These are phyloP conservation scores for Lactarius deliciosus DNA, from an alignment of 768 basidiomycete genomes.

Conservation along the genomic window DNA sequence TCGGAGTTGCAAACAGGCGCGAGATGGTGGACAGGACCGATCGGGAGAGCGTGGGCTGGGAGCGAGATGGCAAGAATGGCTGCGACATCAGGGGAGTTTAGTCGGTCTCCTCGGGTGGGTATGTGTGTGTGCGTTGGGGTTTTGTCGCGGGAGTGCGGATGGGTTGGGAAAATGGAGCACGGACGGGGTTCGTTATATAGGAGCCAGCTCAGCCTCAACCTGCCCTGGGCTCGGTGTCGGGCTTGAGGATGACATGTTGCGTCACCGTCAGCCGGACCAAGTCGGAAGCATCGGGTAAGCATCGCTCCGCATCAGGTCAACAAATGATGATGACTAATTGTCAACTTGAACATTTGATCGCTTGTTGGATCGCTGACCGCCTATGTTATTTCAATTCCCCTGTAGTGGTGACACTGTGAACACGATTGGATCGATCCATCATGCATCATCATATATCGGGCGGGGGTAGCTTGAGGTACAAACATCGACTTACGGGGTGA, in stretches of 20 bases:
- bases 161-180: background rate
- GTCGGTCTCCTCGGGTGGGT: background rate
- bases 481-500: too few relatives aligned
- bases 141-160: background rate
- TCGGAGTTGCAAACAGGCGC: constrained; percentile 14
- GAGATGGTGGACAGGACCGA: constrained; percentile 13
- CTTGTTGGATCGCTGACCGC: too few relatives aligned
- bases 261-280: background rate
- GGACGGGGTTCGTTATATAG: background rate
- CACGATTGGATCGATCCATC: too few relatives aligned
- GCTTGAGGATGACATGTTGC: background rate
- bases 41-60: constrained; percentile 7
- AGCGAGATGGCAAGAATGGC: background rate
- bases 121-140: background rate
- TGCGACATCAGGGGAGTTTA: constrained; percentile 1
- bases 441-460: too few relatives aligned
- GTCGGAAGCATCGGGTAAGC: background rate
- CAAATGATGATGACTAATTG: background rate
- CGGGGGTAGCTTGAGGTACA: too few relatives aligned
- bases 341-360: background rate
- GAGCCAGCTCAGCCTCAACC: background rate
- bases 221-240: background rate
- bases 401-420: too few relatives aligned
- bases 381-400: too few relatives aligned
- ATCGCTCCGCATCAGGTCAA: too few relatives aligned